These are phyloP conservation scores for Cymbidium sinense DNA, from an alignment of 106 monocot species.

Conservation along the genomic window DNA sequence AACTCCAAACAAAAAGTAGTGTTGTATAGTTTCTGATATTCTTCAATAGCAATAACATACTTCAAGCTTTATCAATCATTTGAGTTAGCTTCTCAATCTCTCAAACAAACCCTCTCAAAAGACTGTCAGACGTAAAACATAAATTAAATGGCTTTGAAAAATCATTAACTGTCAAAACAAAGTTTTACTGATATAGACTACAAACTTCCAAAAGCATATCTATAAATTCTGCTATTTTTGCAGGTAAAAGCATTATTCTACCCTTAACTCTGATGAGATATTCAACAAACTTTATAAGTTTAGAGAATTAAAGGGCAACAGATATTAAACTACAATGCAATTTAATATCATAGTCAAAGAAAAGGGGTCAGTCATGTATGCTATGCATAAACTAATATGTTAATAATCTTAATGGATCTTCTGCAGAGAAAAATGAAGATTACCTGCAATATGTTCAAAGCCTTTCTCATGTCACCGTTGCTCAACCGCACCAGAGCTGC, in stretches of 20 bases:
- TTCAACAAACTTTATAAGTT: neutral
- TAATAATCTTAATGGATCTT: neutral
- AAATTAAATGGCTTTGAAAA: too few relatives aligned
- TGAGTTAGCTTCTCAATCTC: neutral
- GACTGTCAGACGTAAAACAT: neutral
- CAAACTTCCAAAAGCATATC: too few relatives aligned
- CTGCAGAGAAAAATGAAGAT: neutral
- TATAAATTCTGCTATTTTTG: too few relatives aligned
- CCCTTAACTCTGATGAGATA: neutral
- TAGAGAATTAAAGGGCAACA: neutral
- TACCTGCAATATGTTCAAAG: constrained; percentile 98
- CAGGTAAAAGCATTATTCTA: neutral
- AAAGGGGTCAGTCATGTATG: neutral
- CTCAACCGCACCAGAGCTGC: constrained; percentile 76
- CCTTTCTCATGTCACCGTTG: constrained; percentile 98
- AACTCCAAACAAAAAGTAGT: neutral
- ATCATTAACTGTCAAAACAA: too few relatives aligned
- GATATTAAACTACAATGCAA: neutral
- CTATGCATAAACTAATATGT: neutral
- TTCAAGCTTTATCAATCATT: neutral
- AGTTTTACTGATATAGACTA: too few relatives aligned
- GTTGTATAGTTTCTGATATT: neutral
- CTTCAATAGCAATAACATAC: neutral
- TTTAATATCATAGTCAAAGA: neutral
- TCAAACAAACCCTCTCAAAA: neutral